Conservation (phyloP, 805 yeast genomes). For the Wickerhamomyces ciferrii region DNA sequence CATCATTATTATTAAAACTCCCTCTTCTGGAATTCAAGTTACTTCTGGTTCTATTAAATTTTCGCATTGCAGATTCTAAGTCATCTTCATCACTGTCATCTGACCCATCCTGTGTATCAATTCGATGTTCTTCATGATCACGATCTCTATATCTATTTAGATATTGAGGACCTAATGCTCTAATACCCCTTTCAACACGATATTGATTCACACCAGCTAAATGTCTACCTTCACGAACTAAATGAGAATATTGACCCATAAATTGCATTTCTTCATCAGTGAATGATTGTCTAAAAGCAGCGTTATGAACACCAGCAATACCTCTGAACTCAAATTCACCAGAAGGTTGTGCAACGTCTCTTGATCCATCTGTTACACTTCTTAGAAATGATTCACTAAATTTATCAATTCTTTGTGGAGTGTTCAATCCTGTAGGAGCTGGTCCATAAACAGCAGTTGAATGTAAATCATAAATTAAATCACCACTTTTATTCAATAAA, state of each 20-base stretch:
- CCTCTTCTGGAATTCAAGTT: not conserved
- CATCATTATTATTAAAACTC: not conserved
- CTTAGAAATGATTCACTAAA: not conserved
- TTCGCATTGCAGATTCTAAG: not conserved
- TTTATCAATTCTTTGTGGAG: constrained; percentile 2
- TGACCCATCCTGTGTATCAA: not conserved
- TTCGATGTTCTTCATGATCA: constrained; percentile 30
- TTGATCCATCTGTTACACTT: not conserved
- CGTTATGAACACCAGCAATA: not conserved
- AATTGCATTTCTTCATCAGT: not conserved
- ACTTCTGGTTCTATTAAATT: not conserved
- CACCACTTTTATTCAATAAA: constrained; percentile 19
- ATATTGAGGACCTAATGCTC: constrained; percentile 13
- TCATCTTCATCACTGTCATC: not conserved
- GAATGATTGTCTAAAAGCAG: not conserved
- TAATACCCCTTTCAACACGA: constrained; percentile 1
- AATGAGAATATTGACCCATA: not conserved
- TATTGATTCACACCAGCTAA: constrained; percentile 4
- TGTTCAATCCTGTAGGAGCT: constrained; percentile 1
- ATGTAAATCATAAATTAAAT: constrained; percentile 13
- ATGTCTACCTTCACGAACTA: not conserved
- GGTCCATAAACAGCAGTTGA: not conserved
- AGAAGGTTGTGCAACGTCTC: not conserved
- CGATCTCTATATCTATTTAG: constrained; percentile 20
- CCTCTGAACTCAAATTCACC: not conserved